Conservation (phyloP, 169 alveolate genomes). For the Plasmodium ovale region DNA sequence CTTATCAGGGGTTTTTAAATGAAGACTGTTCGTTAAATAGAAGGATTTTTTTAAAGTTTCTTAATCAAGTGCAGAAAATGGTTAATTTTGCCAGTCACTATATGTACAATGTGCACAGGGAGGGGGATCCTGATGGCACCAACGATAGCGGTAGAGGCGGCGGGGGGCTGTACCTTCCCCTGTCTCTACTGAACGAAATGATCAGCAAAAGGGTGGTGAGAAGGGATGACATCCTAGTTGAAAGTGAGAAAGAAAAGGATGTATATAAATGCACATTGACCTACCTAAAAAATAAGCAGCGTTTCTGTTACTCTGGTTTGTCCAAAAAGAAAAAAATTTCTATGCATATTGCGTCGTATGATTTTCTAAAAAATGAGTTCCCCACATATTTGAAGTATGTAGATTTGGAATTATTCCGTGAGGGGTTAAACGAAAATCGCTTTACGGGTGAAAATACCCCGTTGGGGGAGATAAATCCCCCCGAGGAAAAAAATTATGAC, state of each 20-base stretch:
- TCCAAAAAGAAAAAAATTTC: slow-evolving; percentile 60
- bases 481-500: not conserved
- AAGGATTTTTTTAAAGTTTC: slow-evolving; percentile 26
- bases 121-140: not conserved
- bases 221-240: slow-evolving; percentile 6
- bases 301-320: not conserved
- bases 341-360: slow-evolving; percentile 45
- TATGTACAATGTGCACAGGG: not conserved
- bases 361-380: slow-evolving; percentile 30
- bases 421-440: no score
- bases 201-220: slow-evolving; percentile 23
- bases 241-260: slow-evolving; percentile 1
- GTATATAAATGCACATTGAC: slow-evolving; percentile 24
- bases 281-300: slow-evolving; percentile 18
- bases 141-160: not conserved
- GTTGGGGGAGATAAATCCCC: not conserved
- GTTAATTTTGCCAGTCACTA: slow-evolving; percentile 16
- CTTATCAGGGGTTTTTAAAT: slow-evolving; percentile 36
- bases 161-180: slow-evolving; percentile 6
- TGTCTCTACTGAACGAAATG: slow-evolving; percentile 45
- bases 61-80: slow-evolving; percentile 25
- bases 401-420: slow-evolving; percentile 5
- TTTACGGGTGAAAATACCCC: no score
- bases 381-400: slow-evolving; percentile 23
- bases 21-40: slow-evolving; percentile 11